Percentiles rank a stretch among this genome's conserved stretches.
These are phyloP conservation scores for Xylariales sp. DNA, from an alignment of 2,329 filamentous ascomycete species.

Conservation along the genomic window DNA sequence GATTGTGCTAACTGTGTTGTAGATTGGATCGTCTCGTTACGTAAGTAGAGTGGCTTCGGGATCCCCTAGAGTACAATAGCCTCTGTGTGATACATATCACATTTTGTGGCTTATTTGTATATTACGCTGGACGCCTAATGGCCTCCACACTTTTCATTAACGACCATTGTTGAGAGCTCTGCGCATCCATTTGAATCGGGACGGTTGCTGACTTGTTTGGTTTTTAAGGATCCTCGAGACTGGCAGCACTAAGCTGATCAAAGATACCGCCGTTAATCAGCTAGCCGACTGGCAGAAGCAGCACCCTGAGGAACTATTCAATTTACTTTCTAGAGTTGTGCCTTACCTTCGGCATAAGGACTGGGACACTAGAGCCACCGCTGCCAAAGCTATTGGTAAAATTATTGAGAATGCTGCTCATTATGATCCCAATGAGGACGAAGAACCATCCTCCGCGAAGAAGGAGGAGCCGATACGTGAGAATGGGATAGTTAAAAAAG, in stretches of 20 bases:
- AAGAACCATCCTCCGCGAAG: conserved; percentile 43
- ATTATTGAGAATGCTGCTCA: conserved; percentile 84
- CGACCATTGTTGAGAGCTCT: no score
- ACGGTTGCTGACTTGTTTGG: no score
- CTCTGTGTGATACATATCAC: no score
- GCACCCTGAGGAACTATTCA: conserved; percentile 96
- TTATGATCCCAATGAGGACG: conserved; percentile 83
- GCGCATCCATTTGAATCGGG: no score
- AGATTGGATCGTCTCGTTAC: conserved; percentile 84
- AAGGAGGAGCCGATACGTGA: conserved; percentile 37
- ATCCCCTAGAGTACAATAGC: no score
- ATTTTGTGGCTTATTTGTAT: no score
- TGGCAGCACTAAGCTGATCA: conserved; percentile 90
- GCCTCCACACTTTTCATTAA: no score
- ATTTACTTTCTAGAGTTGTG: conserved; percentile 88
- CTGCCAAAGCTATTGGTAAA: conserved; percentile 89
- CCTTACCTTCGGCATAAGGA: conserved; percentile 92
- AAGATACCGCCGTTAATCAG: conserved; percentile 95
- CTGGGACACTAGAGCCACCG: conserved; percentile 93
- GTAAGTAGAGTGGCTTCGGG: no score
- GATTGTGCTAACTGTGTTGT: conserved; percentile 25
- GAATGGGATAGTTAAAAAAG: conserved; percentile 51
- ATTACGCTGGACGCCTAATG: no score
- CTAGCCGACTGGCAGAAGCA: conserved; percentile 97
- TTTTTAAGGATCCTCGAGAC: conserved; percentile 97